A percentile compares a stretch with the other conserved stretches of the same genome.
These are phyloP conservation scores for Pichia sp. DNA, from an alignment of 1,139 yeast species.

Conservation along the genomic window DNA sequence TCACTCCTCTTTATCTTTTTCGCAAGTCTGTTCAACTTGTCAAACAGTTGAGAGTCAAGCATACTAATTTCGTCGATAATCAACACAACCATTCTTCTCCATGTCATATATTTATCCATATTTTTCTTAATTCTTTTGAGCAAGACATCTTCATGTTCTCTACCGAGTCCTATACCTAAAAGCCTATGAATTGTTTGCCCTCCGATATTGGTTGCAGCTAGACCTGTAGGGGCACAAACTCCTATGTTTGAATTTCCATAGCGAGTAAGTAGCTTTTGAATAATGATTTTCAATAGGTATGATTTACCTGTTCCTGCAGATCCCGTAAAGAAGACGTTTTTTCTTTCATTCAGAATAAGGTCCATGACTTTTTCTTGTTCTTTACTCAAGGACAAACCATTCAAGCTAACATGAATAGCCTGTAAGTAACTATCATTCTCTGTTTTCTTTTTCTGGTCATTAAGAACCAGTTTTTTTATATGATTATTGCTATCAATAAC, in stretches of 20 bases:
- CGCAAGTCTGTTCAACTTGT: slow-evolving; percentile 59
- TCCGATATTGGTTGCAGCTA: slow-evolving; percentile 84
- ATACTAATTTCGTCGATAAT: slow-evolving; percentile 79
- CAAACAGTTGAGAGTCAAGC: slow-evolving; percentile 64
- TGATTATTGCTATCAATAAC: slow-evolving; percentile 2
- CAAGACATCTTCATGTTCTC: slow-evolving; percentile 35
- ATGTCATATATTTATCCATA: slow-evolving; percentile 33
- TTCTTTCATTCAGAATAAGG: slow-evolving; percentile 38
- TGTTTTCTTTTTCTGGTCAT: not conserved
- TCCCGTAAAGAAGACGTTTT: slow-evolving; percentile 65
- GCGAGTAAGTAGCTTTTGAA: slow-evolving; percentile 36
- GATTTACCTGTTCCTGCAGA: slow-evolving; percentile 88
- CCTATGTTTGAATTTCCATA: slow-evolving; percentile 51
- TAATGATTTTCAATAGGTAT: slow-evolving; percentile 55
- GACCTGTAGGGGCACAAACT: slow-evolving; percentile 85
- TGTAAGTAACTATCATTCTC: slow-evolving; percentile 1
- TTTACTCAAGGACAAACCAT: slow-evolving; percentile 24
- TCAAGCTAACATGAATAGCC: slow-evolving; percentile 27
- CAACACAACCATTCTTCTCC: slow-evolving; percentile 57
- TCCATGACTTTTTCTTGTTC: slow-evolving; percentile 54
- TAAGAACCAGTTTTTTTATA: not conserved
- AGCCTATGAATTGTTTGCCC: slow-evolving; percentile 77
- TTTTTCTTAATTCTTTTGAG: slow-evolving; percentile 37
- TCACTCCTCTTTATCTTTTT: slow-evolving; percentile 38
- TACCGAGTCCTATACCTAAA: slow-evolving; percentile 73